These are phyloP conservation scores for Santalum album DNA, from an alignment of 164 flowering plant species.

Conservation along the genomic window DNA sequence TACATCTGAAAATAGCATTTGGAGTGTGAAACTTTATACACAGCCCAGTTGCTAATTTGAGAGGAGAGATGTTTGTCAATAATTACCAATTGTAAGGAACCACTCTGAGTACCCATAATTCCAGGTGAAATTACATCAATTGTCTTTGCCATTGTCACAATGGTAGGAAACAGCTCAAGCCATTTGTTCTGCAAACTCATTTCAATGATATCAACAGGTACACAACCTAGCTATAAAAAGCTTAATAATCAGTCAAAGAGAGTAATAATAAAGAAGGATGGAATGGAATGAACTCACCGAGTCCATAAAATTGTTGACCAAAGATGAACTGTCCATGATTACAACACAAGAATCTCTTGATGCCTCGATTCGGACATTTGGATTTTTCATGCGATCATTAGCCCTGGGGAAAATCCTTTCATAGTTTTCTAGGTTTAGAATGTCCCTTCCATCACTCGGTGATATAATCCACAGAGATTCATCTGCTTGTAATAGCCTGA, in stretches of 20 bases:
- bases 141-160: conserved; percentile 71
- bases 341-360: conserved; percentile 45
- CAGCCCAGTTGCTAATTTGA: not conserved
- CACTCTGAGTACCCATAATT: conserved; percentile 52
- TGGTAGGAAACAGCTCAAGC: conserved; percentile 83
- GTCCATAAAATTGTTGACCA: conserved; percentile 50
- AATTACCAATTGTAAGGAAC: conserved; percentile 68
- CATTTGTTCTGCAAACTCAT: conserved; percentile 54
- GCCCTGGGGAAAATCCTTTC: conserved; percentile 29
- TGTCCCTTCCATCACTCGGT: conserved; percentile 25
- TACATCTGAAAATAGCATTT: conserved; percentile 48
- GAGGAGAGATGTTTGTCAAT: not conserved
- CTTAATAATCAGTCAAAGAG: not conserved
- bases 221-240: too few relatives aligned
- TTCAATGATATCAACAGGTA: too few relatives aligned
- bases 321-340: conserved; percentile 34
- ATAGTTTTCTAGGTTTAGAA: conserved; percentile 39
- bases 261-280: not conserved
- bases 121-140: conserved; percentile 60
- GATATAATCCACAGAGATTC: conserved; percentile 52
- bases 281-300: conserved; percentile 29
- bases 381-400: conserved; percentile 23
- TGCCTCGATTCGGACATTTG: conserved; percentile 33
- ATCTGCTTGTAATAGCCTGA: conserved; percentile 35
- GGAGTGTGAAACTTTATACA: not conserved